Evolutionary conservation across 441 rosid species (phyloP), one percentile per base, ranked within the genome.

Genomic region (Mallotus japonicus): DNA sequence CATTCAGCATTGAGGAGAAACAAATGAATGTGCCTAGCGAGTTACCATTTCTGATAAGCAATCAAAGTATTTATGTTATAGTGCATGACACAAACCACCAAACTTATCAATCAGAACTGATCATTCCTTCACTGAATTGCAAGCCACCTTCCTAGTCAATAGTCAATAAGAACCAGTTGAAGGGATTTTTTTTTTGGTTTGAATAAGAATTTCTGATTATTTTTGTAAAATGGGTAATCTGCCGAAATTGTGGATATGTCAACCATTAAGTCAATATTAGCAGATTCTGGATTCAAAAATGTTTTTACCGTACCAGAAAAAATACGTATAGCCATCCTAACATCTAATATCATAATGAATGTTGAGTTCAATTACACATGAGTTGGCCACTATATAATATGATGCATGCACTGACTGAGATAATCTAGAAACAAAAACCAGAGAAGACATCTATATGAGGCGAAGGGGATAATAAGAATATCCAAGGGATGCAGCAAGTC

Each of bases 401-500:
- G 63, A 46, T 60, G 32, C 17, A 47, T 14, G 17, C 3, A 50
- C n/a, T 50, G n/a, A 32, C 32, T 46, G 61, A n/a, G 46, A 32
- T 0, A 17, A 10, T 46, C 24, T 9, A 16, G 13, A 32, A 42
- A 63, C 67, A 42, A 19, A 9, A 22, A 42, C 12, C 3, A 16
- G 9, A 7, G 9, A 34, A 37, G 10, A 47, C 46, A 49, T 11
- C 19, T 37, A 5, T 3, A 56, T 51, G 68, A 51, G 10, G 53
- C 17, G 46, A 34, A 42, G 24, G 64, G 11, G n/a, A 62, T 62
- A 57, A 65, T 50, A 28, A 20, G 17, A 65, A 67, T 17, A 73
- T 70, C 55, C 59, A 64, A 47, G 32, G 62, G 37, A 4, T n/a
- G 57, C 28, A 53, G 54, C 28, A 58, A 69, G 46, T 55, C 73